These are phyloP conservation scores for Candida schatavii DNA, from an alignment of 805 yeast genomes.

Conservation along the genomic window DNA sequence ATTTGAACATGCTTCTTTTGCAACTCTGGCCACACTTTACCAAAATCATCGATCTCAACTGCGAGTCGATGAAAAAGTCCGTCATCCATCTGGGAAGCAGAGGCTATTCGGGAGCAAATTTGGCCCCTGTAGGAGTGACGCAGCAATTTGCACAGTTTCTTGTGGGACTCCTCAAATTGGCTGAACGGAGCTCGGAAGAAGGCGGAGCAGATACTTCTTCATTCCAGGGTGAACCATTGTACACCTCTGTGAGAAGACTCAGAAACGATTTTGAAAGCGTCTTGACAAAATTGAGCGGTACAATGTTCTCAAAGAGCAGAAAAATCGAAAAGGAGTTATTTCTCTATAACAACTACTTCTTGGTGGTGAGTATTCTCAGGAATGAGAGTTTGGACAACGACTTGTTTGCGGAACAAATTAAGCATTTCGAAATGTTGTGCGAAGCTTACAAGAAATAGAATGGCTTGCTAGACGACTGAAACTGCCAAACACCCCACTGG, in stretches of 20 bases:
- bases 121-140: slow-evolving; percentile 58
- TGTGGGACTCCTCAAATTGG: slow-evolving; percentile 64
- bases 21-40: slow-evolving; percentile 87
- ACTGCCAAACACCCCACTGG: too few species aligned
- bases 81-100: slow-evolving; percentile 27
- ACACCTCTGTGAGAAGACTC: slow-evolving; percentile 63
- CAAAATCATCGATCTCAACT: slow-evolving; percentile 69
- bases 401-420: slow-evolving; percentile 33
- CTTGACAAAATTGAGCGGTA: slow-evolving; percentile 64
- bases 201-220: slow-evolving; percentile 22
- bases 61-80: slow-evolving; percentile 63
- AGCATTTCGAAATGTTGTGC: slow-evolving; percentile 39
- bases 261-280: slow-evolving; percentile 78
- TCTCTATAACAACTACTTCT: slow-evolving; percentile 67
- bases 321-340: slow-evolving; percentile 61
- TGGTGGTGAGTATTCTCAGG: slow-evolving; percentile 55
- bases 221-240: slow-evolving; percentile 64
- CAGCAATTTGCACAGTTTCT: slow-evolving; percentile 76
- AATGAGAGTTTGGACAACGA: slow-evolving; percentile 29
- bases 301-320: slow-evolving; percentile 32
- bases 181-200: slow-evolving; percentile 12
- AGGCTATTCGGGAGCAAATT: slow-evolving; percentile 14
- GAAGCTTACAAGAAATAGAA: slow-evolving; percentile 30
- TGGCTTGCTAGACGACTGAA: too few species aligned
- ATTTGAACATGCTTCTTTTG: slow-evolving; percentile 62